A percentile compares a stretch with the other conserved stretches of the same genome.
Conservation (phyloP, 129 eudicot genomes). For the Calendula officinalis region DNA sequence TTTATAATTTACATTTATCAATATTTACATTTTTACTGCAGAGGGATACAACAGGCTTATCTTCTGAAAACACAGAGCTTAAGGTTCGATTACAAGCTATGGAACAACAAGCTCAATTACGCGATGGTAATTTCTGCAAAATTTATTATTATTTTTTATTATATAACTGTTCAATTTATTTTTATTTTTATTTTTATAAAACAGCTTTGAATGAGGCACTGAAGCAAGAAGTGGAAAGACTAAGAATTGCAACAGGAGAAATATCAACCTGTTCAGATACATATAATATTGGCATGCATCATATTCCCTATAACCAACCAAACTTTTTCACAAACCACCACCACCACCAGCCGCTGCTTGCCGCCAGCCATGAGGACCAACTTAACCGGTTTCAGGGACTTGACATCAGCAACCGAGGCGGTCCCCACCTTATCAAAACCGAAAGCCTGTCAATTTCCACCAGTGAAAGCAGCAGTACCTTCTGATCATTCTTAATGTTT, state of each 20-base stretch:
- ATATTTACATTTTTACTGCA: slow-evolving; percentile 13
- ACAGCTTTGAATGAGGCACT: slow-evolving; percentile 87
- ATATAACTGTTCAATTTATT: background rate
- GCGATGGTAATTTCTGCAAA: slow-evolving; percentile 53
- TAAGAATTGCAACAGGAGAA: slow-evolving; percentile 76
- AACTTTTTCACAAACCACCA: slow-evolving; percentile 37
- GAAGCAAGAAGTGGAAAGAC: slow-evolving; percentile 85
- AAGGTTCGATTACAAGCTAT: slow-evolving; percentile 78
- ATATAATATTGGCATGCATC: slow-evolving; percentile 57
- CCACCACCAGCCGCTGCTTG: slow-evolving; percentile 33
- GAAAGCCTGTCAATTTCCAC: slow-evolving; percentile 66
- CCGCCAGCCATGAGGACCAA: slow-evolving; percentile 49
- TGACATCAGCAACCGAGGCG: slow-evolving; percentile 51
- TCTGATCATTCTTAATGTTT: slow-evolving; percentile 30
- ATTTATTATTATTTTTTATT: too few relatives aligned
- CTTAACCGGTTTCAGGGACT: slow-evolving; percentile 72
- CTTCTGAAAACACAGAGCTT: slow-evolving; percentile 80
- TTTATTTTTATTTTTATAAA: background rate
- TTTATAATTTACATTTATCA: too few relatives aligned
- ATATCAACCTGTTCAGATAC: slow-evolving; percentile 49
- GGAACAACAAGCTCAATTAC: slow-evolving; percentile 96
- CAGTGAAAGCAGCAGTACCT: slow-evolving; percentile 77
- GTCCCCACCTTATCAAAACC: slow-evolving; percentile 52
- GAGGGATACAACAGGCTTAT: slow-evolving; percentile 77
- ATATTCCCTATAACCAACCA: slow-evolving; percentile 55